phyloP scores from a whole-genome alignment of 73 alveolate genomes.

The Paramecium biaurelia region DNA sequence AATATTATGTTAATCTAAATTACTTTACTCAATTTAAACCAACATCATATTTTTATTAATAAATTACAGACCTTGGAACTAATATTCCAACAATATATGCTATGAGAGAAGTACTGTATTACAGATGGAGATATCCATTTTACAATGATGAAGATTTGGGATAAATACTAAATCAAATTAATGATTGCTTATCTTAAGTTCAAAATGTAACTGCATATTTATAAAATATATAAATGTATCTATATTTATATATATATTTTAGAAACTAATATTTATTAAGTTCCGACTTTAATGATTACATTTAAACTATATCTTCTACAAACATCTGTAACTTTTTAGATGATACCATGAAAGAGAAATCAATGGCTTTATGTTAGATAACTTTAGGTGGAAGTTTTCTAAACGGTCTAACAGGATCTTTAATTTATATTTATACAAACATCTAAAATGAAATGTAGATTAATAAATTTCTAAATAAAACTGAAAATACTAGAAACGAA shows the following conservation, averaged over 20 bases:
- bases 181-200: not conserved
- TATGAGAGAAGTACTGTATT: constrained; percentile 42
- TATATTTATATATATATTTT: not conserved
- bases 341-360: not conserved
- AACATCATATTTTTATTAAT: constrained; percentile 28
- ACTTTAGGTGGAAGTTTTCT: constrained; percentile 30
- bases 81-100: constrained; percentile 34
- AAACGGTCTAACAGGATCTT: constrained; percentile 7
- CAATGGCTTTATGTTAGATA: not conserved
- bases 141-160: not conserved
- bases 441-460: constrained; percentile 17
- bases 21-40: not conserved
- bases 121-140: constrained; percentile 51
- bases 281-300: not conserved
- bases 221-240: not conserved
- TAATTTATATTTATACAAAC: not conserved
- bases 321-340: not conserved
- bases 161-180: not conserved
- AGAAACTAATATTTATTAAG: not conserved
- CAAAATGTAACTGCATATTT: not conserved
- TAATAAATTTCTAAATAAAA: constrained; percentile 6
- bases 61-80: constrained; percentile 6
- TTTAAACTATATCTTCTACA: not conserved
- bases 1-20: not conserved
- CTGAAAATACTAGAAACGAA: not conserved